Conservation (phyloP, 1,139 yeast species). For the Suhomyces wounanorum region DNA sequence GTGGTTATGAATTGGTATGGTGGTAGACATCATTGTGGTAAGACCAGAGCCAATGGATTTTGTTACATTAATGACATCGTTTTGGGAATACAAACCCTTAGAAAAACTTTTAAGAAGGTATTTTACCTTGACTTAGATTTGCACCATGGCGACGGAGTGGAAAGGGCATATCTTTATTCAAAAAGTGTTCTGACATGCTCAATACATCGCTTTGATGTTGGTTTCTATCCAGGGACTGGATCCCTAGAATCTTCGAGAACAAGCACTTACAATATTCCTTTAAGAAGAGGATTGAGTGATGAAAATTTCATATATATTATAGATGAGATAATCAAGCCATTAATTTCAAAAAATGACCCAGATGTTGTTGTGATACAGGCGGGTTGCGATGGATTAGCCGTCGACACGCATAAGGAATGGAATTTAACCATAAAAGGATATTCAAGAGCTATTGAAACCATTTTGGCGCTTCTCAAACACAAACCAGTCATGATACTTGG, state of each 20-base stretch:
- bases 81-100: constrained; percentile 49
- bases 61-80: constrained; percentile 74
- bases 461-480: constrained; percentile 29
- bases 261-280: constrained; percentile 56
- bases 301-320: constrained; percentile 38
- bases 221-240: constrained; percentile 79
- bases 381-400: constrained; percentile 69
- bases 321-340: constrained; percentile 45
- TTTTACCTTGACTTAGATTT: constrained; percentile 71
- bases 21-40: constrained; percentile 72
- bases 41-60: constrained; percentile 64
- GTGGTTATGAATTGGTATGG: constrained; percentile 76
- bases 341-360: constrained; percentile 42
- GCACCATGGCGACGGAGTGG: constrained; percentile 84
- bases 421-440: constrained; percentile 60
- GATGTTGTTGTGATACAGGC: constrained; percentile 63
- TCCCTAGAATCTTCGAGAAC: constrained; percentile 27
- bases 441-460: constrained; percentile 33
- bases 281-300: constrained; percentile 59
- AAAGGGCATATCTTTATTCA: constrained; percentile 60
- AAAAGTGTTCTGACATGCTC: constrained; percentile 62
- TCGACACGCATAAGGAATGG: constrained; percentile 67
- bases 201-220: constrained; percentile 62
- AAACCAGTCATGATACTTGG: constrained; percentile 56
- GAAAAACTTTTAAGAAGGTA: constrained; percentile 50